Evolutionary conservation across 345 rosid species (phyloP).

Genomic region (Citrus hindsii): DNA sequence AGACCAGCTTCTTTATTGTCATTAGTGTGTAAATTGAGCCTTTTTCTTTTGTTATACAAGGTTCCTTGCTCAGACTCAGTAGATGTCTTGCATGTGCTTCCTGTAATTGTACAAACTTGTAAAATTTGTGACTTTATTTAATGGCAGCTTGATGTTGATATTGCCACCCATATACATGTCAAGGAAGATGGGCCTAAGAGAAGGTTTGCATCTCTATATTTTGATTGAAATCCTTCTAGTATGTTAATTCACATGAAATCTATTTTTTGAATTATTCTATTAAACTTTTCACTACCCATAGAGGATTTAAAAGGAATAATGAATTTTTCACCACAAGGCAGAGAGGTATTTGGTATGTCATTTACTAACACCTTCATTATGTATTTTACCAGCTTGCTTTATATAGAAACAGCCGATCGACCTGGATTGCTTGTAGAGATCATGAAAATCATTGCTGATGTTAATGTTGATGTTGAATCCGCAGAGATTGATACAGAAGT

Average conservation of each 20-base stretch:
- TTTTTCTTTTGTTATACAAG: neutral
- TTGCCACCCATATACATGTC: conserved; percentile 71
- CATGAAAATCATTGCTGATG: conserved; percentile 72
- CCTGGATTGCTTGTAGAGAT: conserved; percentile 92
- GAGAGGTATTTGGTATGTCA: neutral
- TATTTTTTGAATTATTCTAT: neutral
- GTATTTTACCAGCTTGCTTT: conserved; percentile 61
- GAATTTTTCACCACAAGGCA: neutral
- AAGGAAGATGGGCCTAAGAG: conserved; percentile 83
- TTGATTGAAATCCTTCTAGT: conserved; percentile 7
- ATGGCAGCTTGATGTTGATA: conserved; percentile 85
- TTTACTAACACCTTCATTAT: conserved; percentile 3
- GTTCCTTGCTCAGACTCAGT: neutral
- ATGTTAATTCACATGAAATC: neutral
- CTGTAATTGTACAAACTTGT: neutral
- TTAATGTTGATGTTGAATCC: conserved; percentile 83
- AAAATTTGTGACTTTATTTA: conserved; percentile 9
- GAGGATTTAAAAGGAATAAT: neutral
- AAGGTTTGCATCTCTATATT: conserved; percentile 44
- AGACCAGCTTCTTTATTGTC: neutral
- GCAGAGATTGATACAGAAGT: conserved; percentile 97
- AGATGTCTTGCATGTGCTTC: neutral
- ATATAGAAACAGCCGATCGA: conserved; percentile 89
- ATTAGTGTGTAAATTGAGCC: neutral
- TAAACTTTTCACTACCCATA: neutral